Base-by-base conservation (phyloP, 441 rosid species). In the Eutrema salsugineum region DNA sequence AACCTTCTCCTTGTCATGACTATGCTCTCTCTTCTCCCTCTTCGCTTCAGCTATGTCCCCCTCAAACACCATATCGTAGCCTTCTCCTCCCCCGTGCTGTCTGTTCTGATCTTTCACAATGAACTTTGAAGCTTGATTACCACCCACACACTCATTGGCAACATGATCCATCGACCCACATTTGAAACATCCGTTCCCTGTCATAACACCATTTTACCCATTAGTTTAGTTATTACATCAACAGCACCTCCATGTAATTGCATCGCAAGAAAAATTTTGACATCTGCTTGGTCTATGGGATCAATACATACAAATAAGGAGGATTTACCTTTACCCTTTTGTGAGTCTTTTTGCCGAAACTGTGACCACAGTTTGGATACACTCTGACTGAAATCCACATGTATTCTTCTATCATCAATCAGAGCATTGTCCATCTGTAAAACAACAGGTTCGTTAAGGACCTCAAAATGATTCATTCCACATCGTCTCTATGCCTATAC, bases 381-480 rank as follows among this genome's bases (percentile, higher is more conserved):
- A 84, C 98, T 93, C 71, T 96, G 98, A 83, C 98, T 91, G 70
- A 94, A 94, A 80, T 91, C 97, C 53, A 91, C 98, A 75, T 91
- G 93, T 77, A 94, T 83, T 83, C 98, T 90, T 83, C 98, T 83
- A 82, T 94, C 98, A 59, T 94, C 98, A 65, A 94, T 94, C 81
- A 94, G 80, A 73, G 95, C 96, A 78, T 94, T 94, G 76, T 91
- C 96, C 97, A 94, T 91, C 97, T 91, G 83, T 76, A 70, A 69
- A 60, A 36, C 47, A 78, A 73, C 57, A 63, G 62, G 30, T 40
- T 62, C 40, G 50, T 65, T 73, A 17, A 70, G 2, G 2, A 59
- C 40, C 68, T 39, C 33, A 30, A 60, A 38, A 16, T 20, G 11
- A 40, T 39, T 17, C 32, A 36, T 17, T 70, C 30, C 10, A 3